phyloP scores from a whole-genome alignment of 2,329 filamentous ascomycete species.

The Diaporthe longicolla region DNA sequence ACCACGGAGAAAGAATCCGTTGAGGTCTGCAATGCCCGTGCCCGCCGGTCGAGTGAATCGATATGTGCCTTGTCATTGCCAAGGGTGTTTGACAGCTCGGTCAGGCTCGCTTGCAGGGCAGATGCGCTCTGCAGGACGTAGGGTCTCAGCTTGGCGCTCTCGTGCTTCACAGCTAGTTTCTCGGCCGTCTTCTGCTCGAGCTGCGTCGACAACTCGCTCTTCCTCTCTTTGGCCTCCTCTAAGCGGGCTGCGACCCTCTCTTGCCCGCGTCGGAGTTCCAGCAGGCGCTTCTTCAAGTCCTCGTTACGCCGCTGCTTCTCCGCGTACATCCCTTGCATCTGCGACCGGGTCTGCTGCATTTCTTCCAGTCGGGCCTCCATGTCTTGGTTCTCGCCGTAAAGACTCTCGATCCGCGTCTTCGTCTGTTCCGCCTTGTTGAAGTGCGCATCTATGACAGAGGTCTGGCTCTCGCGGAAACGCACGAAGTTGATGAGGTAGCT shows the following conservation, averaged over 20 bases:
- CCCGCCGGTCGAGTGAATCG: constrained; percentile 86
- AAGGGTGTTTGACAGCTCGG: constrained; percentile 85
- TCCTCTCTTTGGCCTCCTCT: constrained; percentile 86
- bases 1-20: constrained; percentile 91
- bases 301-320: constrained; percentile 91
- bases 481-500: constrained; percentile 99
- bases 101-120: constrained; percentile 83
- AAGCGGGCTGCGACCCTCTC: constrained; percentile 86
- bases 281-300: constrained; percentile 84
- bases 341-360: constrained; percentile 83
- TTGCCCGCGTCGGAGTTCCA: constrained; percentile 86
- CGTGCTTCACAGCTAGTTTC: constrained; percentile 81
- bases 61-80: constrained; percentile 86
- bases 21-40: constrained; percentile 92
- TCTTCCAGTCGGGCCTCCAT: constrained; percentile 85
- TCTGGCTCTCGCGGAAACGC: constrained; percentile 94
- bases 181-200: constrained; percentile 80
- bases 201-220: constrained; percentile 78
- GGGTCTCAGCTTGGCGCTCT: constrained; percentile 89
- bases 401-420: constrained; percentile 87
- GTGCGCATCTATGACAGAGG: constrained; percentile 89
- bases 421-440: constrained; percentile 91
- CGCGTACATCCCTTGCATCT: constrained; percentile 84
- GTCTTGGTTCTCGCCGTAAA: constrained; percentile 89
- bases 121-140: constrained; percentile 93